These are phyloP conservation scores for Aristolochia californica DNA, from an alignment of 164 flowering plant species.

Conservation along the genomic window DNA sequence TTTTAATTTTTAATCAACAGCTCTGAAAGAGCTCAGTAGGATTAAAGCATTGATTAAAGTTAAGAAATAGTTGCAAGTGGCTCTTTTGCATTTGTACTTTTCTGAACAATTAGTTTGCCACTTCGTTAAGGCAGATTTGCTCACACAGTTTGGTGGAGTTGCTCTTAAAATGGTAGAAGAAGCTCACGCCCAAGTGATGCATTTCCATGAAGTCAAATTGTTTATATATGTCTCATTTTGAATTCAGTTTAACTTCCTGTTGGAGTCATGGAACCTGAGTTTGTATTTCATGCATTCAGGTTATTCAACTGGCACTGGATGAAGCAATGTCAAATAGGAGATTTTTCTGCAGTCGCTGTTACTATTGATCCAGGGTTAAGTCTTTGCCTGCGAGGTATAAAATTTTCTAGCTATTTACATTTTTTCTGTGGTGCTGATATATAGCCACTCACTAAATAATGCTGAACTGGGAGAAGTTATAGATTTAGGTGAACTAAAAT, in stretches of 20 bases:
- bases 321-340: constrained; percentile 55
- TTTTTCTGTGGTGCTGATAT: background rate
- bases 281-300: constrained; percentile 31
- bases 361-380: constrained; percentile 98
- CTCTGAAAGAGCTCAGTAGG: too few species aligned
- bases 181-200: constrained; percentile 66
- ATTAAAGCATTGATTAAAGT: too few species aligned
- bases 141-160: constrained; percentile 82
- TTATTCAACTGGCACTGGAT: constrained; percentile 73
- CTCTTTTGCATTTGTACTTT: too few species aligned
- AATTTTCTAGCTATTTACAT: too few species aligned
- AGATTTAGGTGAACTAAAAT: too few species aligned
- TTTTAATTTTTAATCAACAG: too few species aligned
- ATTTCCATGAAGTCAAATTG: background rate
- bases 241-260: background rate
- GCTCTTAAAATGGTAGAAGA: constrained; percentile 97
- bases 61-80: too few species aligned
- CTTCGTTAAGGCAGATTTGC: constrained; percentile 70
- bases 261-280: background rate
- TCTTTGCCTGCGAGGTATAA: constrained; percentile 83
- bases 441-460: background rate
- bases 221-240: background rate
- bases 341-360: constrained; percentile 89
- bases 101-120: constrained; percentile 4
- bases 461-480: too few species aligned